Conservation (phyloP, 192 early-diverging fungal genomes). For the Coemansia sp. region DNA sequence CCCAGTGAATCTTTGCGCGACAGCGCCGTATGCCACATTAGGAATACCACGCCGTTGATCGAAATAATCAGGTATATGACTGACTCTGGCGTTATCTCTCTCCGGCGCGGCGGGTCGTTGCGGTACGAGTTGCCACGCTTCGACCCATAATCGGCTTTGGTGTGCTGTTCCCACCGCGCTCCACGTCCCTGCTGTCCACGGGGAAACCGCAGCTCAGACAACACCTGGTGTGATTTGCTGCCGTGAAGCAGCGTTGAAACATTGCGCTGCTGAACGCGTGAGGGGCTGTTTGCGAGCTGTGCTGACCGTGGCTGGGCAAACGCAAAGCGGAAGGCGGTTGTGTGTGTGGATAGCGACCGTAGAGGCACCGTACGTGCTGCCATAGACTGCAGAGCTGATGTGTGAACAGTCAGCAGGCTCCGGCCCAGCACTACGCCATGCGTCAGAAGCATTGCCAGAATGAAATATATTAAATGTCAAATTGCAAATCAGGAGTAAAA, state of each 20-base stretch:
- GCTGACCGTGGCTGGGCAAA: not conserved
- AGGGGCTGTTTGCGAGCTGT: too few relatives aligned
- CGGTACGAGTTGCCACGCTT: slow-evolving; percentile 34
- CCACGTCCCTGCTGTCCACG: slow-evolving; percentile 42
- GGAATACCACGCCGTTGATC: slow-evolving; percentile 36
- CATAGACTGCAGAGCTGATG: not conserved
- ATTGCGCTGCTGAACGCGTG: not conserved
- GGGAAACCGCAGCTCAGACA: not conserved
- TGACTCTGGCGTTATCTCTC: slow-evolving; percentile 22
- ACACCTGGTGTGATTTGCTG: not conserved
- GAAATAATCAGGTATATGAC: slow-evolving; percentile 35
- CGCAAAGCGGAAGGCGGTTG: not conserved
- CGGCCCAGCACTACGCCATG: slow-evolving; percentile 1
- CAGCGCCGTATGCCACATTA: slow-evolving; percentile 32
- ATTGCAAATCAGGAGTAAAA: not conserved
- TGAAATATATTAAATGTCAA: not conserved
- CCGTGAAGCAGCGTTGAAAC: not conserved
- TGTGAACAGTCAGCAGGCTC: not conserved
- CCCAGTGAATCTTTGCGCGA: slow-evolving; percentile 12
- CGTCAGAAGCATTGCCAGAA: slow-evolving; percentile 3
- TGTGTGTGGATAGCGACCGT: not conserved
- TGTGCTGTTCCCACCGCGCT: slow-evolving; percentile 44
- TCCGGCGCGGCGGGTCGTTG: slow-evolving; percentile 2
- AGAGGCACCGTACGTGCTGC: not conserved
- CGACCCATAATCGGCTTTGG: slow-evolving; percentile 45